Evolutionary conservation across 2,329 filamentous ascomycete species (phyloP).

Genomic region (Penicillium rolfsii): DNA sequence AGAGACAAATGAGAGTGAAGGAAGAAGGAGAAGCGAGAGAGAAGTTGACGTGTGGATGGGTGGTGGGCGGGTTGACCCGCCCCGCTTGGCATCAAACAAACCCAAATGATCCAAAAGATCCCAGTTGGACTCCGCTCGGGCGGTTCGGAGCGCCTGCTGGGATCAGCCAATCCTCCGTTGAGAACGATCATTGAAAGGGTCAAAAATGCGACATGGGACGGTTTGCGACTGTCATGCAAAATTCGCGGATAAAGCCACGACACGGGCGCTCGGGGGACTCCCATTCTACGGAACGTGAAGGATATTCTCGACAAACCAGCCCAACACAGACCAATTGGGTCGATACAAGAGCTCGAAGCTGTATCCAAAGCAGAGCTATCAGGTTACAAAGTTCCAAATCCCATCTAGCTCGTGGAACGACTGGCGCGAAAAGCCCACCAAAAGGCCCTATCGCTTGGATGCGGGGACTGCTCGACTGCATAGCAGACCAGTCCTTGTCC

Average conservation of each 20-base stretch:
- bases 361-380: neutral
- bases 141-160: constrained; percentile 18
- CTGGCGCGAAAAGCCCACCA: neutral
- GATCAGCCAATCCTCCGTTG: neutral
- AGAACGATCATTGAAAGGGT: neutral
- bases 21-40: neutral
- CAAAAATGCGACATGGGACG: neutral
- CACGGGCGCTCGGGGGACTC: neutral
- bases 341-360: too few relatives aligned
- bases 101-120: neutral
- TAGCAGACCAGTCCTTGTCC: neutral
- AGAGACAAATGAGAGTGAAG: constrained; percentile 2
- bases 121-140: constrained; percentile 8
- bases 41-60: neutral
- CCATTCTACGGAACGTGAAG: neutral
- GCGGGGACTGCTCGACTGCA: neutral
- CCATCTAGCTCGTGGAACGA: neutral
- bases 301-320: neutral
- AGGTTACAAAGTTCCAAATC: neutral
- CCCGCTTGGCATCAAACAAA: neutral
- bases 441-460: neutral
- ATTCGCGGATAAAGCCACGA: neutral
- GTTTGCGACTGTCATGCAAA: neutral
- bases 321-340: neutral
- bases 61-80: constrained; percentile 13